These are phyloP conservation scores for Postia placenta DNA, from an alignment of 768 basidiomycete species.

Conservation along the genomic window DNA sequence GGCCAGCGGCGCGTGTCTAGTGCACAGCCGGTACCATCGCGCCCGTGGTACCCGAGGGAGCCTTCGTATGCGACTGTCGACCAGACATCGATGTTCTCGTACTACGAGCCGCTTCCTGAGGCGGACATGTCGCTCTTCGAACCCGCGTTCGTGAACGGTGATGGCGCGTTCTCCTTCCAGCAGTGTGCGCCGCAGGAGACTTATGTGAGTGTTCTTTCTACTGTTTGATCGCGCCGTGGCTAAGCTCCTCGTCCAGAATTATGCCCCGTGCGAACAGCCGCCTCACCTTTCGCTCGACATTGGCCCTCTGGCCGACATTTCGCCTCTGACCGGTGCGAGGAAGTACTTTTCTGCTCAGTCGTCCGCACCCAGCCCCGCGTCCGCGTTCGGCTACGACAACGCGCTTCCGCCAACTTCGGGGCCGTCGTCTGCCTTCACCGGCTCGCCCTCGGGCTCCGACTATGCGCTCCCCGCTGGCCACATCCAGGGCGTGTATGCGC, in stretches of 20 bases:
- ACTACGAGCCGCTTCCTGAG: conserved; percentile 46
- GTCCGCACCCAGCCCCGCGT: not conserved
- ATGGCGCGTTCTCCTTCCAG: conserved; percentile 17
- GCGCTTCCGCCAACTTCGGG: conserved; percentile 22
- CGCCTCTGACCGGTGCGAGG: too few species aligned
- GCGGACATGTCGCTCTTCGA: conserved; percentile 44
- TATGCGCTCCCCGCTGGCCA: too few species aligned
- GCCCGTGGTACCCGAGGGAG: too few species aligned
- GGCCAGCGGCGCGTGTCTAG: conserved; percentile 47
- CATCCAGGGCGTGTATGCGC: not conserved
- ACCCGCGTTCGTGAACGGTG: conserved; percentile 31
- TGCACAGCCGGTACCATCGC: conserved; percentile 33
- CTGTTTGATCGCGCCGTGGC: too few species aligned
- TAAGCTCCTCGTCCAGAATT: too few species aligned
- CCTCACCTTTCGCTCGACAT: too few species aligned
- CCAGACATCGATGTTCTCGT: too few species aligned
- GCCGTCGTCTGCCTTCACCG: conserved; percentile 38
- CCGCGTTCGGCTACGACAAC: conserved; percentile 5
- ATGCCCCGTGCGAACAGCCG: too few species aligned
- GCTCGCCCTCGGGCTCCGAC: conserved; percentile 32
- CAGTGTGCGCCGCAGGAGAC: conserved; percentile 16
- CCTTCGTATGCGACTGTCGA: too few species aligned
- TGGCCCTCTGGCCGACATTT: conserved; percentile 25
- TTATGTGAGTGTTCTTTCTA: not conserved
- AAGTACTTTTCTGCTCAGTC: too few species aligned